These are phyloP conservation scores for Mortierella sp. DNA, from an alignment of 371 early-diverging fungal genomes.

Conservation along the genomic window DNA sequence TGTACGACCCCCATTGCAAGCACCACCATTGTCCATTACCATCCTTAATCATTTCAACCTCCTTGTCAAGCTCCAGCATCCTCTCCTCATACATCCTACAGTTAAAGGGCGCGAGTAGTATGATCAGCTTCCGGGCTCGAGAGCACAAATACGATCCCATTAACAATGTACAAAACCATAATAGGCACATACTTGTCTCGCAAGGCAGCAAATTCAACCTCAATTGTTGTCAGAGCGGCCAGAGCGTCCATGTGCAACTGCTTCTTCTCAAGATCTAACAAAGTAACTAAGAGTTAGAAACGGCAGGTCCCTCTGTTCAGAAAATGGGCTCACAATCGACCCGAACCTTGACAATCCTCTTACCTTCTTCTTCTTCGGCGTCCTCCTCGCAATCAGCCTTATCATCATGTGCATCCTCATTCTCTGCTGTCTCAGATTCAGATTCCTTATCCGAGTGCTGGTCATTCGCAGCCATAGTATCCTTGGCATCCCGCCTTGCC, in stretches of 20 bases:
- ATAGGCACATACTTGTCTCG: conserved; percentile 57
- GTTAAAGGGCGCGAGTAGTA: too few relatives aligned
- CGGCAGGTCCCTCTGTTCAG: too few relatives aligned
- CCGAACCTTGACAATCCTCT: background rate
- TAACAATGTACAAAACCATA: background rate
- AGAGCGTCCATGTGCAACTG: conserved; percentile 57
- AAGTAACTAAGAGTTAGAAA: too few relatives aligned
- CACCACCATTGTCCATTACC: too few relatives aligned
- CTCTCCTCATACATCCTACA: conserved; percentile 73
- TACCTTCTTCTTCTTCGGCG: conserved; percentile 23
- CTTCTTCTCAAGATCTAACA: conserved; percentile 40
- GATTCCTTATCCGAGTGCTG: conserved; percentile 33
- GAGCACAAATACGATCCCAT: too few relatives aligned
- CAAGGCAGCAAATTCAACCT: conserved; percentile 60
- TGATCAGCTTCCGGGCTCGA: too few relatives aligned
- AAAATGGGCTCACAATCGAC: background rate
- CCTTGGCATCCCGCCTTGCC: conserved; percentile 6
- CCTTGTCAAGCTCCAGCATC: conserved; percentile 66
- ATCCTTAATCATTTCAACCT: conserved; percentile 67
- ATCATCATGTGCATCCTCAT: conserved; percentile 20
- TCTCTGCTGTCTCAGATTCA: conserved; percentile 28
- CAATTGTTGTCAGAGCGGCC: conserved; percentile 60
- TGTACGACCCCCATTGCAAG: too few relatives aligned
- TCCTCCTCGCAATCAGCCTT: conserved; percentile 20
- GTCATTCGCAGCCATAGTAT: conserved; percentile 4